Evolutionary conservation across 1,284 basidiomycete genomes (phyloP).

Genomic region (Clitocybe nebularis): DNA sequence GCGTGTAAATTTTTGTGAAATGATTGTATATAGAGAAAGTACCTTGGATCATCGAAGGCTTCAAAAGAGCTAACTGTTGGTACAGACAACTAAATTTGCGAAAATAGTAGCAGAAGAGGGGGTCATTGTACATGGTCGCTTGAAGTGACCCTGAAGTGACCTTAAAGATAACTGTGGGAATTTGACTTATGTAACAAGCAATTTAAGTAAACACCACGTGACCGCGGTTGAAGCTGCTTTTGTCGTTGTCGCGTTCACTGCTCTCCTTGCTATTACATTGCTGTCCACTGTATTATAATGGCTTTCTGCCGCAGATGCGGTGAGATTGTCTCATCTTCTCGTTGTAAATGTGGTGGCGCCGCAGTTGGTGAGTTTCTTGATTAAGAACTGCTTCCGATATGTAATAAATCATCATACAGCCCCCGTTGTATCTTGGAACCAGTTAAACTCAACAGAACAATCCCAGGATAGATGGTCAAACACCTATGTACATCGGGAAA

Average conservation of each 20-base stretch:
- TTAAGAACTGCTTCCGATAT: constrained; percentile 3
- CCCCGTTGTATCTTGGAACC: constrained; percentile 63
- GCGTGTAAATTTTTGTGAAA: neutral
- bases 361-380: constrained; percentile 57
- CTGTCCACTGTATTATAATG: constrained; percentile 36
- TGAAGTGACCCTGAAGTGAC: no score
- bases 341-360: constrained; percentile 74
- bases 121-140: constrained; percentile 13
- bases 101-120: constrained; percentile 23
- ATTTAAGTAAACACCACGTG: no score
- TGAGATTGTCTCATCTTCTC: constrained; percentile 64
- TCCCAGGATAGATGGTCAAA: constrained; percentile 70
- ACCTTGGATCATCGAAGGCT: constrained; percentile 45
- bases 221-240: no score
- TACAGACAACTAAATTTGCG: constrained; percentile 20
- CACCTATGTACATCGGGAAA: constrained; percentile 61
- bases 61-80: constrained; percentile 22
- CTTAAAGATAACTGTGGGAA: no score
- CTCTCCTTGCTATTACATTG: constrained; percentile 5
- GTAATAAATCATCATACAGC: constrained; percentile 35
- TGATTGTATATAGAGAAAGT: neutral
- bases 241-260: no score
- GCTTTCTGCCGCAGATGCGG: constrained; percentile 79
- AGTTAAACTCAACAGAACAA: constrained; percentile 36
- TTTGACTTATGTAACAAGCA: no score